phyloP scores from a whole-genome alignment of 164 flowering plant genomes.

The Litsea cubeba region DNA sequence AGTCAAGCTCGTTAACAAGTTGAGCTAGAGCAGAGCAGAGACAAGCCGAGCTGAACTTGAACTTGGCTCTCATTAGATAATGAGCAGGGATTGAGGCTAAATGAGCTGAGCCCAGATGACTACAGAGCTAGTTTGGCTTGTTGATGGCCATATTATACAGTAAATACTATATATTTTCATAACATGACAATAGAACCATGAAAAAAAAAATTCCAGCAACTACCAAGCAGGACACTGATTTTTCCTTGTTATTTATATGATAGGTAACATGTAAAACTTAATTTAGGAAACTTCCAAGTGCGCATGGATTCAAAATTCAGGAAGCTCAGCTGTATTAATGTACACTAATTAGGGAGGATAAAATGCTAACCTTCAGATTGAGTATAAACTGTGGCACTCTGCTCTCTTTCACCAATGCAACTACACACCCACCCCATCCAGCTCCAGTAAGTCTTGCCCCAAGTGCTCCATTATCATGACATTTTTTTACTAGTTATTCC shows the following conservation, averaged over 20 bases:
- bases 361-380: slow-evolving; percentile 57
- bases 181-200: background rate
- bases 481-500: slow-evolving; percentile 82
- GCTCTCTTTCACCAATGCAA: slow-evolving; percentile 77
- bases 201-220: too few species aligned
- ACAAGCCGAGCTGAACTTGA: too few species aligned
- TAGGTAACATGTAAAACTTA: background rate
- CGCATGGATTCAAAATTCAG: too few species aligned
- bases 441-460: slow-evolving; percentile 99
- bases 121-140: background rate
- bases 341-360: background rate
- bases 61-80: too few species aligned
- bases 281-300: too few species aligned
- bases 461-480: slow-evolving; percentile 73
- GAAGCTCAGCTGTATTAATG: background rate
- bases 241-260: background rate
- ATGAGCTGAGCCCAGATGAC: too few species aligned
- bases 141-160: background rate
- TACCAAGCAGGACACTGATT: background rate
- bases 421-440: slow-evolving; percentile 99
- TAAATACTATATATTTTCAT: background rate
- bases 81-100: too few species aligned
- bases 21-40: background rate
- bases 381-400: slow-evolving; percentile 62
- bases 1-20: background rate